A percentile compares a stretch with the other conserved stretches of the same genome.
phyloP scores from a whole-genome alignment of 2,329 filamentous ascomycete genomes.

The Diaporthe citriasiana region DNA sequence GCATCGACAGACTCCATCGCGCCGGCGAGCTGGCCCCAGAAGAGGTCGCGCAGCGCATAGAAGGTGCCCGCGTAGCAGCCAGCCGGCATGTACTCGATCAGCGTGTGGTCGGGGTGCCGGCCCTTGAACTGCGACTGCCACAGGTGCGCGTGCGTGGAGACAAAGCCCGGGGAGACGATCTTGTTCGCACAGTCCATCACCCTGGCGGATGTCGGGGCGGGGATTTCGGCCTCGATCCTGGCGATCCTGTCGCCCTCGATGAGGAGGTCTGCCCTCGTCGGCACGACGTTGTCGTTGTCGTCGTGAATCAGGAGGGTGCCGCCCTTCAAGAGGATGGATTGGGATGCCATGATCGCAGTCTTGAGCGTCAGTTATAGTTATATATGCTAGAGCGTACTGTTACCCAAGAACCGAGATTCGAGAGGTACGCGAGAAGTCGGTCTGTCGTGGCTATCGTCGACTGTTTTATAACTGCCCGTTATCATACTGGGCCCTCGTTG shows the following conservation, averaged over 20 bases:
- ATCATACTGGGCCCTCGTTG: neutral
- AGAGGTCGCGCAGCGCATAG: constrained; percentile 59
- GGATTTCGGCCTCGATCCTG: constrained; percentile 26
- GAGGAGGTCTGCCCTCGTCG: constrained; percentile 36
- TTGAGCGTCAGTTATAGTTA: neutral
- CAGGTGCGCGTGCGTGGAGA: constrained; percentile 60
- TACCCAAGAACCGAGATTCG: neutral
- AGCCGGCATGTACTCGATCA: constrained; percentile 47
- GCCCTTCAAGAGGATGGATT: constrained; percentile 33
- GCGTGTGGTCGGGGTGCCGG: constrained; percentile 45
- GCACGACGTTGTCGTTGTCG: constrained; percentile 26
- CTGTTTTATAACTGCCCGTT: neutral
- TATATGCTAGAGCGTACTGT: neutral
- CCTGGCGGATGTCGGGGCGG: constrained; percentile 36
- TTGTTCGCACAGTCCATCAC: constrained; percentile 58
- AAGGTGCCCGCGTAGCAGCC: constrained; percentile 55
- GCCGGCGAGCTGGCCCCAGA: constrained; percentile 60
- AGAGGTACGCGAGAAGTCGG: neutral
- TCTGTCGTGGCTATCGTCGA: neutral
- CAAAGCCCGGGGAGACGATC: constrained; percentile 58
- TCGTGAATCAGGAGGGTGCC: constrained; percentile 40
- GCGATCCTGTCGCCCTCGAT: constrained; percentile 35
- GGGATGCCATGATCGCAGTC: constrained; percentile 26
- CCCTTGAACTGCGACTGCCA: constrained; percentile 58
- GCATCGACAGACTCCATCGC: constrained; percentile 57